Conservation (phyloP, 1,284 basidiomycete species). For the Vanrija pseudolonga region DNA sequence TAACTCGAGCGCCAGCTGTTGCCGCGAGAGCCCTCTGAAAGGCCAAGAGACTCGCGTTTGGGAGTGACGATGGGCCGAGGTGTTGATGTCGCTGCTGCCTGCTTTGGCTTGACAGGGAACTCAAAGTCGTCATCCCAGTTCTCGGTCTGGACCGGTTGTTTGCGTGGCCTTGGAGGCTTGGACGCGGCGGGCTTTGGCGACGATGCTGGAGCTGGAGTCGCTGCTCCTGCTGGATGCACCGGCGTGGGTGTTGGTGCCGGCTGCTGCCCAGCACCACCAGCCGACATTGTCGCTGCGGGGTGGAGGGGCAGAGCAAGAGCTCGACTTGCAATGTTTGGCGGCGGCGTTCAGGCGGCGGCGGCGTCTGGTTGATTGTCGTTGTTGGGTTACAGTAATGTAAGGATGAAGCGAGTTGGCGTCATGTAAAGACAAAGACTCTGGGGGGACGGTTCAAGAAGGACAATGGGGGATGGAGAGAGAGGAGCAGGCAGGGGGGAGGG, state of each 20-base stretch:
- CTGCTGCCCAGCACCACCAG: conserved; percentile 1
- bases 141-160: conserved; percentile 21
- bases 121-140: conserved; percentile 51
- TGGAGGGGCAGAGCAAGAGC: neutral
- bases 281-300: conserved; percentile 1
- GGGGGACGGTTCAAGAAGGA: too few relatives aligned
- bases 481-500: too few relatives aligned
- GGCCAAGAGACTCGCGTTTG: neutral
- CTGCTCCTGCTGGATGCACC: neutral
- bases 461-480: too few relatives aligned
- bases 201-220: neutral
- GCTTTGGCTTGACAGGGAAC: conserved; percentile 20
- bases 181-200: neutral
- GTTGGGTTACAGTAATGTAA: too few relatives aligned
- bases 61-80: neutral
- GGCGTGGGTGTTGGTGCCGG: too few relatives aligned
- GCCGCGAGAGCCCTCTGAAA: conserved; percentile 3
- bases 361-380: too few relatives aligned
- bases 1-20: neutral
- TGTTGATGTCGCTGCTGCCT: neutral
- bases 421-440: too few relatives aligned
- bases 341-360: too few relatives aligned
- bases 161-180: neutral
- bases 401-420: too few relatives aligned
- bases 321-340: too few relatives aligned